Conservation (phyloP, 176 grass and related monocot genomes). For the Bothriochloa decipiens region DNA sequence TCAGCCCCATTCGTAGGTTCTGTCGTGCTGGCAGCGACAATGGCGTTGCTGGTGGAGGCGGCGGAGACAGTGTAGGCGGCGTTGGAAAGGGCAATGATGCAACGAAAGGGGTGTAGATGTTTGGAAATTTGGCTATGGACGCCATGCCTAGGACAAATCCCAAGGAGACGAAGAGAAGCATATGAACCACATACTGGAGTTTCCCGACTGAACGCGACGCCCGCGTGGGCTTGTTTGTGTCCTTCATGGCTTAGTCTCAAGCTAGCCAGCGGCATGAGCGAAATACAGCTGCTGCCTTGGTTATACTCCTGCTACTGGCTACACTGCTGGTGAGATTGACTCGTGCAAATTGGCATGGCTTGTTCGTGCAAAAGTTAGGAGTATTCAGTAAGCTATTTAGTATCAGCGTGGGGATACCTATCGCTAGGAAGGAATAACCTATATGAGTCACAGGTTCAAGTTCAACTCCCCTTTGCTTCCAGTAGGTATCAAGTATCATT, state of each 20-base stretch:
- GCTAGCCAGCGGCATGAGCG: neutral
- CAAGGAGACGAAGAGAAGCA: conserved; percentile 5
- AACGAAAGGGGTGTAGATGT: neutral
- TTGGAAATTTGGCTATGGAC: conserved; percentile 6
- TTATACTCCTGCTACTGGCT: neutral
- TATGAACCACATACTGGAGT: neutral
- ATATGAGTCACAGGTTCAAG: neutral
- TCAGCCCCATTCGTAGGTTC: neutral
- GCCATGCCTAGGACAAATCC: conserved; percentile 22
- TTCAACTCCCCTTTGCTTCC: conserved; percentile 12
- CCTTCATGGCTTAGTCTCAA: conserved; percentile 7
- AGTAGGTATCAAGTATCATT: neutral
- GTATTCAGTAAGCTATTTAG: neutral
- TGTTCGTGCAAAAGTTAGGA: conserved; percentile 10
- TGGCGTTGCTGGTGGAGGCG: neutral
- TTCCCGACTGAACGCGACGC: neutral
- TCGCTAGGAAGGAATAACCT: neutral
- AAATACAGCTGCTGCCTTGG: neutral
- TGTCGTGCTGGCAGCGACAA: too few relatives aligned
- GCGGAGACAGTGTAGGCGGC: neutral
- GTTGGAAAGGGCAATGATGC: neutral
- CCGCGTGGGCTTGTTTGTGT: neutral
- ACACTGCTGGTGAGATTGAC: neutral
- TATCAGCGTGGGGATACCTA: neutral
- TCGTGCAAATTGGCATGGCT: conserved; percentile 19